Evolutionary conservation across 179 eudicot species (phyloP).

Genomic region (Drosera spatulata): DNA sequence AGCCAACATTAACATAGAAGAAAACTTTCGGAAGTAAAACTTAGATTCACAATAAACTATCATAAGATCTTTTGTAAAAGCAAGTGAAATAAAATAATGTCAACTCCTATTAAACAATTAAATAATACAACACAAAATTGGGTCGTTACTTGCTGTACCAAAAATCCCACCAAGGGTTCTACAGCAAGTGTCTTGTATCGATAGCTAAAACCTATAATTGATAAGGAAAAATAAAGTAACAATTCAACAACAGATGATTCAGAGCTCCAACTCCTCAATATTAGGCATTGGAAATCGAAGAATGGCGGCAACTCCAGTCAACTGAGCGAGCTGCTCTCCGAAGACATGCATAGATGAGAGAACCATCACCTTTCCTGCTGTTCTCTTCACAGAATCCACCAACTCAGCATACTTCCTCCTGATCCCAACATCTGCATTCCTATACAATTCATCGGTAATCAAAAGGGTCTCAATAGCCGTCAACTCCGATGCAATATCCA

Average conservation of each 20-base stretch:
- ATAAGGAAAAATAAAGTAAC: too few relatives aligned
- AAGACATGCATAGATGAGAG: conserved; percentile 10
- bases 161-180: too few relatives aligned
- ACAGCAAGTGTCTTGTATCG: too few relatives aligned
- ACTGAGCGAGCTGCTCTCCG: conserved; percentile 16
- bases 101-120: too few relatives aligned
- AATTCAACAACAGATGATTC: not conserved
- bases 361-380: conserved; percentile 24
- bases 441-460: conserved; percentile 25
- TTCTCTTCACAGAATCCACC: conserved; percentile 24
- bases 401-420: conserved; percentile 19
- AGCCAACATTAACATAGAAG: too few relatives aligned
- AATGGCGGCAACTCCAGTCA: conserved; percentile 33
- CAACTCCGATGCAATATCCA: conserved; percentile 18
- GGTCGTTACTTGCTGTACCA: too few relatives aligned
- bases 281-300: conserved; percentile 30
- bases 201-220: too few relatives aligned
- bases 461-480: conserved; percentile 23
- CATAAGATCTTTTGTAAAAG: too few relatives aligned
- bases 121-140: too few relatives aligned
- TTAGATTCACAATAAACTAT: too few relatives aligned
- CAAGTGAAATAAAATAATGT: too few relatives aligned
- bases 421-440: conserved; percentile 12
- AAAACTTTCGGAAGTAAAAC: too few relatives aligned
- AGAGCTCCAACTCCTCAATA: conserved; percentile 17